Percentiles rank a stretch among this genome's conserved stretches.
phyloP scores from a whole-genome alignment of 2,329 filamentous ascomycete species.

The Scedosporium aurantiacum region DNA sequence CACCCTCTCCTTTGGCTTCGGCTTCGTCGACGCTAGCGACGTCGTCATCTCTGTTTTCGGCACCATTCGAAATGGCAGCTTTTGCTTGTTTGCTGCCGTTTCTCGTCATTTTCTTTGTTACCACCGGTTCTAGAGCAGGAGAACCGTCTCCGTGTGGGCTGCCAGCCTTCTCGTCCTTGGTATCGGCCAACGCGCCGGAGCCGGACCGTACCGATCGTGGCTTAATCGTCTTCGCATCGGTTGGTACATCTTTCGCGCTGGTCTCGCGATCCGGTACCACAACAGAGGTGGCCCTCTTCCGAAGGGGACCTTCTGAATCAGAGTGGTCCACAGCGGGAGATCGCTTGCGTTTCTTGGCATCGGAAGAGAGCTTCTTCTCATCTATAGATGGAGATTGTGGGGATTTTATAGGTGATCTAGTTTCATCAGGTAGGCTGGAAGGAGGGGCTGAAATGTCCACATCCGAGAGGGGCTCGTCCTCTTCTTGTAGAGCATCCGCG shows the following conservation, averaged over 20 bases:
- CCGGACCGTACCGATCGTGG: conserved; percentile 11
- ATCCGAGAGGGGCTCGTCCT: conserved; percentile 29
- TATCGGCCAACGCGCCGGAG: neutral
- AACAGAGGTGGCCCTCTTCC: conserved; percentile 44
- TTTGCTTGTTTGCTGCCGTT: conserved; percentile 26
- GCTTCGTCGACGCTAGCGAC: conserved; percentile 12
- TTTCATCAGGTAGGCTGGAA: conserved; percentile 28
- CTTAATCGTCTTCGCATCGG: neutral
- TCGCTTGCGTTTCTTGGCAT: conserved; percentile 36
- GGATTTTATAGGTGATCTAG: conserved; percentile 25
- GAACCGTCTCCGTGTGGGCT: conserved; percentile 22
- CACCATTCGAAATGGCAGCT: conserved; percentile 14
- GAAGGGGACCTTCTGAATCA: conserved; percentile 35
- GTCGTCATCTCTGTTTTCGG: conserved; percentile 15
- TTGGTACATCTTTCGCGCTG: conserved; percentile 12
- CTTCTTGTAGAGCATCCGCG: conserved; percentile 24
- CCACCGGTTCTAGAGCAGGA: conserved; percentile 21
- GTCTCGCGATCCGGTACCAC: conserved; percentile 24
- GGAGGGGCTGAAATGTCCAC: conserved; percentile 23
- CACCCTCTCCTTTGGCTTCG: conserved; percentile 13
- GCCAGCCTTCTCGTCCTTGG: conserved; percentile 19
- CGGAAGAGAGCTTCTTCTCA: conserved; percentile 7
- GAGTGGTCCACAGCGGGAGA: conserved; percentile 32
- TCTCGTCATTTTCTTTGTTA: conserved; percentile 29
- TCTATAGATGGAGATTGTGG: conserved; percentile 11